Percentiles rank a stretch among this genome's conserved stretches.
phyloP scores from a whole-genome alignment of 164 flowering plant genomes.

The Dillenia turbinata region DNA sequence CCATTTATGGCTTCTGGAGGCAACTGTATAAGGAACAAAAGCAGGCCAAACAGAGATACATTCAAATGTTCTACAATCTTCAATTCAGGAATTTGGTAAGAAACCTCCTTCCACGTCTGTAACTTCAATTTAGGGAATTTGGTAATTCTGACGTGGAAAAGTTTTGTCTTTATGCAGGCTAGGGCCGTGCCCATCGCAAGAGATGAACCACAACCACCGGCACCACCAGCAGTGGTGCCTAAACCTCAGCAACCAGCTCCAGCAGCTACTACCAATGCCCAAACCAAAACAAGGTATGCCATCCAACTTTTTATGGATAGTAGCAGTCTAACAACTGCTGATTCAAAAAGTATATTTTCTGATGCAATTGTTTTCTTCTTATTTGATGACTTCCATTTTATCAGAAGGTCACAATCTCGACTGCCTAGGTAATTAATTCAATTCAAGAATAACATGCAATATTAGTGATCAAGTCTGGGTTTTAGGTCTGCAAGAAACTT shows the following conservation, averaged over 20 bases:
- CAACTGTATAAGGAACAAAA: constrained; percentile 66
- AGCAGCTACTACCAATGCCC: constrained; percentile 18
- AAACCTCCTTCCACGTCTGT: not conserved
- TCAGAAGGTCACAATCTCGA: constrained; percentile 20
- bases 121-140: not conserved
- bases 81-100: constrained; percentile 75
- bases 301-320: not conserved
- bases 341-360: not conserved
- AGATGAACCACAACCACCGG: constrained; percentile 17
- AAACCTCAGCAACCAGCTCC: constrained; percentile 21
- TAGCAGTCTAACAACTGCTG: too few relatives aligned
- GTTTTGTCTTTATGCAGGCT: constrained; percentile 30
- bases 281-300: constrained; percentile 21
- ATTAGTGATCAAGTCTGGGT: not conserved
- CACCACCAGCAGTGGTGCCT: constrained; percentile 11
- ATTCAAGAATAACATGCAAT: not conserved
- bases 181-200: constrained; percentile 38
- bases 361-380: not conserved
- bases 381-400: not conserved
- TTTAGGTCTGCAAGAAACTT: not conserved
- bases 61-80: constrained; percentile 73
- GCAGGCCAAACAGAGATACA: constrained; percentile 73
- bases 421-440: constrained; percentile 17
- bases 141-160: not conserved
- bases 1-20: constrained; percentile 80